phyloP scores from a whole-genome alignment of 108 stramenopile genomes.

The Nitzschia inconspicua region DNA sequence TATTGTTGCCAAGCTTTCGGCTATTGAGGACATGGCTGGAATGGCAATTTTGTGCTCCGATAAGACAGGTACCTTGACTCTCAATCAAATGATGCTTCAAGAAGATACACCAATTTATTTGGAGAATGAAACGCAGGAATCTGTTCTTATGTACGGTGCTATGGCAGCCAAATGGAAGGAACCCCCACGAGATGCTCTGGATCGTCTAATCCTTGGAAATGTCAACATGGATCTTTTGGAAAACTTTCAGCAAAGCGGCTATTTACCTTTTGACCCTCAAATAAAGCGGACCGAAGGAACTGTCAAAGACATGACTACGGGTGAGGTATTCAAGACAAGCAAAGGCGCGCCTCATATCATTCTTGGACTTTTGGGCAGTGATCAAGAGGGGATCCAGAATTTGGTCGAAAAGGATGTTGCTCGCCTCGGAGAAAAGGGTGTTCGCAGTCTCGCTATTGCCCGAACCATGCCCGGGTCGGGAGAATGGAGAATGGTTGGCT shows the following conservation, averaged over 20 bases:
- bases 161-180: conserved; percentile 66
- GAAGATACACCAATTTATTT: conserved; percentile 49
- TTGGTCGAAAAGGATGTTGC: conserved; percentile 46
- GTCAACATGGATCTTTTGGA: conserved; percentile 36
- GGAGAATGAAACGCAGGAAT: conserved; percentile 43
- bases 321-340: conserved; percentile 49
- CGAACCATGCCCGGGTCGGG: conserved; percentile 41
- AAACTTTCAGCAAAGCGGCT: conserved; percentile 51
- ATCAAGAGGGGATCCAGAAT: conserved; percentile 21
- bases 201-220: conserved; percentile 44
- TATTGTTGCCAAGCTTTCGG: conserved; percentile 72
- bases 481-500: conserved; percentile 60
- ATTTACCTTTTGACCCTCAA: conserved; percentile 75
- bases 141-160: conserved; percentile 54
- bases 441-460: conserved; percentile 70
- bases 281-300: conserved; percentile 74
- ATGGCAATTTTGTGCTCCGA: conserved; percentile 84
- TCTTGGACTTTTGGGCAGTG: conserved; percentile 31
- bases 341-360: conserved; percentile 82
- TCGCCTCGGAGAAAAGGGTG: conserved; percentile 60
- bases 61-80: conserved; percentile 86
- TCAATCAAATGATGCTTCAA: conserved; percentile 71
- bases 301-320: conserved; percentile 34
- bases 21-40: conserved; percentile 79
- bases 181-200: conserved; percentile 58